Percentiles rank a stretch among this genome's conserved stretches.
Conservation (phyloP, 1,139 yeast genomes). For the Debaryomyces fabryi region DNA sequence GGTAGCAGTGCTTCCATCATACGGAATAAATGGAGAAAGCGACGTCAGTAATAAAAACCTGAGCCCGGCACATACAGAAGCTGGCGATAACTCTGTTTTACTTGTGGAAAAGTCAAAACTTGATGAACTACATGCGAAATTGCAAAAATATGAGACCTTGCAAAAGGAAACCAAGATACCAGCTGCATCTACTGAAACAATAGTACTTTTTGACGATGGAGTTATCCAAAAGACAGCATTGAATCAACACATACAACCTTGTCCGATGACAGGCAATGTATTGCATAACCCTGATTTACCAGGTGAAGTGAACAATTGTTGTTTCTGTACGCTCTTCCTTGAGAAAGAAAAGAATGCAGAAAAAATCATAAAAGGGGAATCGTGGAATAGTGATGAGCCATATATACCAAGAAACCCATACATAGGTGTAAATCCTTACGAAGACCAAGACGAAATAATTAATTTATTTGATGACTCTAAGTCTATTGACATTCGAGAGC, state of each 20-base stretch:
- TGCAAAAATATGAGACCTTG: conserved; percentile 14
- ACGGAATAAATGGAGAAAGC: not conserved
- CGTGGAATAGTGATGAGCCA: not conserved
- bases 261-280: conserved; percentile 9
- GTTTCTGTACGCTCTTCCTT: conserved; percentile 3
- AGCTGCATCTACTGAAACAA: not conserved
- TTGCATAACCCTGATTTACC: conserved; percentile 12
- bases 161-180: conserved; percentile 3
- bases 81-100: conserved; percentile 12
- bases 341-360: not conserved
- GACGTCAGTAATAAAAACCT: too few species aligned
- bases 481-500: conserved; percentile 21
- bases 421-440: conserved; percentile 14
- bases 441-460: conserved; percentile 17
- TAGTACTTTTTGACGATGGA: not conserved
- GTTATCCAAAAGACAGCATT: not conserved
- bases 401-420: not conserved
- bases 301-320: conserved; percentile 6
- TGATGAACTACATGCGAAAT: conserved; percentile 15
- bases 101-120: conserved; percentile 16
- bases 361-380: not conserved
- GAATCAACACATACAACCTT: conserved; percentile 1
- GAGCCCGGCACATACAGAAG: conserved; percentile 8
- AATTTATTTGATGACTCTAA: conserved; percentile 29
- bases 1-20: not conserved